phyloP scores from a whole-genome alignment of 495 filamentous ascomycete genomes.

The Penicillium desertorum region DNA sequence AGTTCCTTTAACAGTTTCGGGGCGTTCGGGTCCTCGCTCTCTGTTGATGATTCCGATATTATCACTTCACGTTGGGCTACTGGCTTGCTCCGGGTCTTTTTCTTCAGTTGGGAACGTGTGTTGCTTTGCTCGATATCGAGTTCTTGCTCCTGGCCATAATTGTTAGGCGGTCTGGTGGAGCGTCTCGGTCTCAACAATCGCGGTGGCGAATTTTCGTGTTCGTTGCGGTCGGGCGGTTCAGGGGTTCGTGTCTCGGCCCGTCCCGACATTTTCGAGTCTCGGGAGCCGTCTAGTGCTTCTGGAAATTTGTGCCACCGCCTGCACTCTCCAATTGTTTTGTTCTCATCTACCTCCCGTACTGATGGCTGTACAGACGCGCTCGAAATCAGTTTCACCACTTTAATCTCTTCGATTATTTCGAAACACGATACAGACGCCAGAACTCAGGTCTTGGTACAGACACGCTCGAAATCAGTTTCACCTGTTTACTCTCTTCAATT shows the following conservation, averaged over 20 bases:
- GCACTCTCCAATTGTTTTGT: no score
- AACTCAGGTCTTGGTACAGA: no score
- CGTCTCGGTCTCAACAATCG: constrained; percentile 25
- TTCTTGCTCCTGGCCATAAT: not conserved
- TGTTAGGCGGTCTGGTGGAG: not conserved
- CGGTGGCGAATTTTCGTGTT: constrained; percentile 25
- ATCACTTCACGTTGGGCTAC: constrained; percentile 16
- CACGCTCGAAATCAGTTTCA: no score
- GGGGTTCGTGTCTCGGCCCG: constrained; percentile 22
- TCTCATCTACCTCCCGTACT: no score
- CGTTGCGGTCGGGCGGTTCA: constrained; percentile 29
- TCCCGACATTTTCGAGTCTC: constrained; percentile 4
- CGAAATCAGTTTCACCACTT: no score
- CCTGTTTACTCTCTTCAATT: no score
- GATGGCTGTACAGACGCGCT: no score
- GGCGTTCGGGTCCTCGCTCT: constrained; percentile 22
- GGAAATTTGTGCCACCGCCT: no score
- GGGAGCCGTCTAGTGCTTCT: no score
- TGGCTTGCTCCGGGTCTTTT: no score
- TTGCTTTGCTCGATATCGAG: not conserved
- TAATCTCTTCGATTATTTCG: no score
- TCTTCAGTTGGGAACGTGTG: not conserved
- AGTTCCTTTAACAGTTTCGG: constrained; percentile 17
- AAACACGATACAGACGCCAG: no score
- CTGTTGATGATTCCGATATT: constrained; percentile 16